Percentiles rank a stretch among this genome's conserved stretches.
Conservation (phyloP, 805 yeast species). For the Nakazawaea sp. region DNA sequence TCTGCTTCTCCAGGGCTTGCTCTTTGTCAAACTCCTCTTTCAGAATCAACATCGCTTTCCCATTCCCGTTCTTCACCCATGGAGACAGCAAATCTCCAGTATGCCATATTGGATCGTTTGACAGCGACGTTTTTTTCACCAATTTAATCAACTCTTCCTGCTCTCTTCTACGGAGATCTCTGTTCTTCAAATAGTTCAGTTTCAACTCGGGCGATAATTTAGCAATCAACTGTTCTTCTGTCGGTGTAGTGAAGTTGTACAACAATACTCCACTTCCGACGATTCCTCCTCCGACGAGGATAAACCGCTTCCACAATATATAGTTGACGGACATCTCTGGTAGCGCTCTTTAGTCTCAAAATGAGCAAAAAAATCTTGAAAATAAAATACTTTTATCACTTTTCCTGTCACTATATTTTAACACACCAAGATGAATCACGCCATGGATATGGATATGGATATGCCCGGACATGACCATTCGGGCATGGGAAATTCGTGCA, state of each 20-base stretch:
- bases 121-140: constrained; percentile 53
- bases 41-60: constrained; percentile 29
- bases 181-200: constrained; percentile 63
- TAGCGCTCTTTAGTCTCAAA: no score
- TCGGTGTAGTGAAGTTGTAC: constrained; percentile 72
- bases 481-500: constrained; percentile 8
- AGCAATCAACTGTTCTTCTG: constrained; percentile 73
- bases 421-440: constrained; percentile 6
- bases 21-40: constrained; percentile 41
- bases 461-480: constrained; percentile 11
- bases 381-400: background rate
- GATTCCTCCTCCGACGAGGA: constrained; percentile 52
- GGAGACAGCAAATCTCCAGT: constrained; percentile 68
- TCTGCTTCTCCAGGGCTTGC: constrained; percentile 32
- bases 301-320: constrained; percentile 21
- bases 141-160: constrained; percentile 65
- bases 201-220: constrained; percentile 78
- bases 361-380: no score
- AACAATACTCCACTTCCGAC: constrained; percentile 67
- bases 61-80: constrained; percentile 46
- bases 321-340: constrained; percentile 1
- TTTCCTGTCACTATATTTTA: background rate
- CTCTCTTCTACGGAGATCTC: constrained; percentile 55
- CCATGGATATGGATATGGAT: constrained; percentile 10
- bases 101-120: constrained; percentile 78